Evolutionary conservation across 495 filamentous ascomycete species (phyloP), one percentile per base, ranked within the genome.

Genomic region (Lophiostoma macrostomum): DNA sequence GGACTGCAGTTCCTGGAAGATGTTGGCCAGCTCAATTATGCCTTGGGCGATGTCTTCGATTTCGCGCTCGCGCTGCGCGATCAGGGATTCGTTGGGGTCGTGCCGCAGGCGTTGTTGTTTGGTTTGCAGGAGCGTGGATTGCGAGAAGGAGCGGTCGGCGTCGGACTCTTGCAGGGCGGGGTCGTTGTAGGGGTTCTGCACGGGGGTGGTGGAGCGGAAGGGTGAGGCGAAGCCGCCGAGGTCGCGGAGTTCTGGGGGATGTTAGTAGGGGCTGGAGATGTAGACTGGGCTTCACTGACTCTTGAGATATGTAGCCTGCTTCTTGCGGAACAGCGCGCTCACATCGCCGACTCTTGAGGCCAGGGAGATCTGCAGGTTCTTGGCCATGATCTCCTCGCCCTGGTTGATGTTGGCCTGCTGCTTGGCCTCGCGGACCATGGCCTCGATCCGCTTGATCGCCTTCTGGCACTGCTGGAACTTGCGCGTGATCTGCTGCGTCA

Each of bases 11-110:
- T 97, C 94, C 37, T 91, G 88, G 75, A 98, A 98, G 32, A 98
- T 90, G 65, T 95, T 90, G 0, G 90, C 85, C 2, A 98, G 76
- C 59, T 97, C 94, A 62, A 98, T 96, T 67, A 98, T 96, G 34
- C 93, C 93, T 63, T 95, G 90, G 0, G 93, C 93, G 53, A 98
- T 97, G 54, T 96, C 89, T 53, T 91, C 93, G 70, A 98, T 98
- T 66, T 96, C 93, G n/a, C 84, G 80, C 71, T 98, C 93, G 45
- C 93, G 86, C 66, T 96, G 93, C 48, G 83, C 81, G 60, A 98
- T 98, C 12, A 80, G 84, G 0, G 82, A 76, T 62, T 97, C 93
- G 63, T 94, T 91, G 48, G 83, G 82, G 20, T 86, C 82, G 28
- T 55, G 51, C 5, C 85, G 76, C 16, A 79, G 74, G 42, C 83